Percentiles rank a stretch among this genome's conserved stretches.
phyloP scores from a whole-genome alignment of 75 land plant genomes.

The Pinus taeda region DNA sequence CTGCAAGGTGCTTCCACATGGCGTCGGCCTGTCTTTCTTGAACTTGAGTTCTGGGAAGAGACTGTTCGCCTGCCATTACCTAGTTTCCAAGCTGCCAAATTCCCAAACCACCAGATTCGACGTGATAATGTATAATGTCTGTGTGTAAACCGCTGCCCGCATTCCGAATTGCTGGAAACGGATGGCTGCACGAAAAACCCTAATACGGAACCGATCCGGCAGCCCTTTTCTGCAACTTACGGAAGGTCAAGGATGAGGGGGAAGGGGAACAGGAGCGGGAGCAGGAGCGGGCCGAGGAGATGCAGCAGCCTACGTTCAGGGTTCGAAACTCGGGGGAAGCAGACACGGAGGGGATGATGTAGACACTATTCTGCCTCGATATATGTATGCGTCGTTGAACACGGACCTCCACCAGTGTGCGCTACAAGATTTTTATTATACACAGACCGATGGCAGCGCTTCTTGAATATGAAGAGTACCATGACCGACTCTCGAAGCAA shows the following conservation, averaged over 20 bases:
- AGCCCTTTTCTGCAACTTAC: background rate
- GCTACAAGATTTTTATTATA: background rate
- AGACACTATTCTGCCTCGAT: background rate
- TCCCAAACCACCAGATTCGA: background rate
- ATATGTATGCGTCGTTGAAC: background rate
- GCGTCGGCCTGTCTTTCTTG: background rate
- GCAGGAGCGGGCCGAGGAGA: background rate
- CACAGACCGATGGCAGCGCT: background rate
- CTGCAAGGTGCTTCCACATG: conserved; percentile 8
- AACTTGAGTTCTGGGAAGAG: too few species aligned
- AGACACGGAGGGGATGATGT: background rate
- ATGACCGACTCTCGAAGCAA: background rate
- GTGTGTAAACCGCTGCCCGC: background rate
- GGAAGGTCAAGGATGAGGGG: background rate
- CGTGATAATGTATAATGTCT: background rate
- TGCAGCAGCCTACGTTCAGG: background rate
- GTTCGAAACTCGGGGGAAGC: background rate
- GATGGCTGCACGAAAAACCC: background rate
- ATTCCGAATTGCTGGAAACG: background rate
- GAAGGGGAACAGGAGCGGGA: background rate
- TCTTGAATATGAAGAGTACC: background rate
- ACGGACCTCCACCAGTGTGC: too few species aligned
- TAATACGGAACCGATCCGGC: background rate
- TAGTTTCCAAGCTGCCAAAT: background rate
- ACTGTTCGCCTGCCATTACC: background rate